phyloP scores from a whole-genome alignment of 306 rosid species.

The Arachis hypogaea region DNA sequence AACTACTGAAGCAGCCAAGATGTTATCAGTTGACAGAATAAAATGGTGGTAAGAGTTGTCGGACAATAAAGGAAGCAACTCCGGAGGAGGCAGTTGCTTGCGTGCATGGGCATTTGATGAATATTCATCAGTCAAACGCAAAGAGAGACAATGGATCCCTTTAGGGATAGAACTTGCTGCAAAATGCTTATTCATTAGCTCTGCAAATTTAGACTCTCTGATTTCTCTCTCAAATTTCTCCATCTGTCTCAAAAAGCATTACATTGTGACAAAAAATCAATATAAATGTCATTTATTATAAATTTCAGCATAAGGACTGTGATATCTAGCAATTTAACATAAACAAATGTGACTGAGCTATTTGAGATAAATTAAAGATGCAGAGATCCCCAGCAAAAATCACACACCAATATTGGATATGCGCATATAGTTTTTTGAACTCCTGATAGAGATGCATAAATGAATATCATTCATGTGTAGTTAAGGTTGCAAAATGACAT shows the following conservation, averaged over 20 bases:
- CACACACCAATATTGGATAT: slow-evolving; percentile 7
- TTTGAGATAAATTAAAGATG: slow-evolving; percentile 19
- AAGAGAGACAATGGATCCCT: slow-evolving; percentile 94
- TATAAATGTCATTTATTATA: slow-evolving; percentile 22
- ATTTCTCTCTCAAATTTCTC: slow-evolving; percentile 92
- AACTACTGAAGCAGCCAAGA: slow-evolving; percentile 97
- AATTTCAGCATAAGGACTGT: slow-evolving; percentile 3
- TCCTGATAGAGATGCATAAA: slow-evolving; percentile 14
- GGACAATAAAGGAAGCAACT: slow-evolving; percentile 88
- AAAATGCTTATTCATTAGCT: slow-evolving; percentile 95
- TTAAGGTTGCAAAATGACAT: slow-evolving; percentile 22
- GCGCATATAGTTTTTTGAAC: slow-evolving; percentile 2
- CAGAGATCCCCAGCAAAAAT: slow-evolving; percentile 7
- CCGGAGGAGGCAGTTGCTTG: slow-evolving; percentile 95
- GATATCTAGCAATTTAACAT: slow-evolving; percentile 1
- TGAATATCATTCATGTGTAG: background rate
- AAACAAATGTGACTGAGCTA: slow-evolving; percentile 25
- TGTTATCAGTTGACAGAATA: slow-evolving; percentile 90
- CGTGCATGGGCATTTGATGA: slow-evolving; percentile 99
- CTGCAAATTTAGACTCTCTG: slow-evolving; percentile 88
- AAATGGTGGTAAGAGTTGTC: slow-evolving; percentile 93
- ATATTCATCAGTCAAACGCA: slow-evolving; percentile 98
- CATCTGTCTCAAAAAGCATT: slow-evolving; percentile 64
- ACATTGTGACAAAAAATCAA: slow-evolving; percentile 32
- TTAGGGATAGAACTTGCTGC: slow-evolving; percentile 96